Evolutionary conservation across 306 rosid species (phyloP).

Genomic region (Dalbergia cochinchinensis): DNA sequence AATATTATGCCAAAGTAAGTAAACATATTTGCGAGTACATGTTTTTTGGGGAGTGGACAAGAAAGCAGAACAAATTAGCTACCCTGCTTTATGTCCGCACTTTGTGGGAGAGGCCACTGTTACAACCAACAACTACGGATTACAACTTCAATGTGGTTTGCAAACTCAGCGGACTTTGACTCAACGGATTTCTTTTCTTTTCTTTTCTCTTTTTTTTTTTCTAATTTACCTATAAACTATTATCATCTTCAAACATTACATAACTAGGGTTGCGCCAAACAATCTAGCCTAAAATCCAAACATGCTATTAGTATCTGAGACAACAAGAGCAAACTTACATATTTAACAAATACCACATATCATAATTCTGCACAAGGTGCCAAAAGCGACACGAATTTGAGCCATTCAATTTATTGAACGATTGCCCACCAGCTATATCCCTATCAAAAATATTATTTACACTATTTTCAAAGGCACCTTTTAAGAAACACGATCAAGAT

Average conservation of each 20-base stretch:
- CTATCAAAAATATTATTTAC: no score
- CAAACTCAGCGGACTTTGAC: background rate
- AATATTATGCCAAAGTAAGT: background rate
- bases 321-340: conserved; percentile 3
- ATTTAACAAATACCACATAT: background rate
- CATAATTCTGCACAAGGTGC: conserved; percentile 11
- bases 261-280: background rate
- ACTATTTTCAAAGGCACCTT: no score
- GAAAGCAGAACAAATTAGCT: conserved; percentile 6
- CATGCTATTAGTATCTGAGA: background rate
- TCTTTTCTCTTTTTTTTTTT: no score
- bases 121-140: background rate
- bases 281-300: background rate
- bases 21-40: background rate
- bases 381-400: background rate
- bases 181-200: background rate
- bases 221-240: background rate
- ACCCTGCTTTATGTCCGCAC: background rate
- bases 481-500: no score
- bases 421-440: background rate
- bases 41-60: background rate
- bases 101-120: background rate
- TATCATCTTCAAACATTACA: background rate
- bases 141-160: background rate
- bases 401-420: conserved; percentile 19